Evolutionary conservation across 2,329 filamentous ascomycete genomes (phyloP), one percentile per base, ranked within the genome.

Genomic region (Aspergillus tubingensis): DNA sequence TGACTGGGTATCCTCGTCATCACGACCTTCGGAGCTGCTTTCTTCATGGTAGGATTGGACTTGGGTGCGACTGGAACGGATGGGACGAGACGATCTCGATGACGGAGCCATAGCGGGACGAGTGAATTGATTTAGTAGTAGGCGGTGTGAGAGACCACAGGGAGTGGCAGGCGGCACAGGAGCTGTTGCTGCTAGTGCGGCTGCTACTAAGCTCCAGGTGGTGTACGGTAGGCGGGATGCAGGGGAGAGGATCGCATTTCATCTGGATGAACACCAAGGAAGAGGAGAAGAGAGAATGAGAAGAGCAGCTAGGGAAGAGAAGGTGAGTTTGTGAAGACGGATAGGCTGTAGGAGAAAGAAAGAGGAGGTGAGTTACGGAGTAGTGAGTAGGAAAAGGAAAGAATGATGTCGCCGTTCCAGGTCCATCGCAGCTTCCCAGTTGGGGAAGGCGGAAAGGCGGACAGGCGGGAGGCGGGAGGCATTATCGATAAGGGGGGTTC

Each of bases 11-110:
- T 65, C 54, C 25, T 65, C 58, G 17, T 64, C 58, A 30, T 64
- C 59, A 15, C 65, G 70, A 13, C 73, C 69, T 15, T 74, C 72
- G 3, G 73, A 74, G 11, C 69, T 67, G 53, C 69, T 74, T 17
- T 75, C 72, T 64, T 79, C 76, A 39, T 75, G 70, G 55, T 79
- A 79, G 27, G 75, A 73, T 44, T 70, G 62, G 27, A 78, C 72
- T 54, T 67, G 69, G 8, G 68, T 73, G 58, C 76, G 75, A 63
- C 65, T 75, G 27, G 70, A 69, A 30, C 76, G 75, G 41, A 76
- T 58, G 17, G 76, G 76, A 11, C 74, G 72, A 54, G 73, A 69
- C 54, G 65, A 67, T 39, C 61, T 65, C 17, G 62, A 59, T 4
- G 66, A 51, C 21, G 70, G 66, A 60, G 74, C 70, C 75, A 78